Evolutionary conservation across 345 rosid species (phyloP), one percentile per base, ranked within the genome.

Genomic region (Bruguiera sexangula): DNA sequence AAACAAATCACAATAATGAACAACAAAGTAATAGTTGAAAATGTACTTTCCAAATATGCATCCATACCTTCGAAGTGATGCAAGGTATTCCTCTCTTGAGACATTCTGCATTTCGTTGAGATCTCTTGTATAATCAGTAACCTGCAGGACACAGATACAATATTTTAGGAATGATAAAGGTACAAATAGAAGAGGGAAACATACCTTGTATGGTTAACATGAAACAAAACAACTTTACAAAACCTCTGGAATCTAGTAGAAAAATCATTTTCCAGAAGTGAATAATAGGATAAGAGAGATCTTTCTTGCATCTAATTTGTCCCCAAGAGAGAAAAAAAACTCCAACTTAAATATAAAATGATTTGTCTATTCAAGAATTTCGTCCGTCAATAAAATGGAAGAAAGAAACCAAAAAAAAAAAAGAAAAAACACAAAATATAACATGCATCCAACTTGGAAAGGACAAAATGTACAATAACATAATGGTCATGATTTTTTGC

Each of bases 101-200:
- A 95, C 82, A 79, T 80, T 92, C 81, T 92, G 96, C 99, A 95
- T 95, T 82, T 95, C 99, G 56, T 95, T 97, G 76, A 92, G 92
- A 83, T 95, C 99, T 82, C 99, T 88, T 11, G 84, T 71, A 74
- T 95, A 95, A 77, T 95, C 99, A 56, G 89, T 86, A 73, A 95
- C 97, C 99, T 95, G 66, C 63, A 72, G 50, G 62, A 64, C 56
- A 76, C 21, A 69, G 18, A 46, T 30, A 65, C 21, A n/a, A 43
- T 26, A 56, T 63, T 53, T 50, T 8, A 67, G 63, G 39, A 30
- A 20, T 20, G 31, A 13, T 37, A 69, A 60, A 36, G 5, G 5
- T 34, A 37, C 11, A 32, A 22, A 39, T 1, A 6, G 6, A 37
- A 43, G 18, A 13, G 50, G 16, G 16, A 43, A 43, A 43, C 50